Conservation (phyloP, 768 basidiomycete genomes). For the Termitomyces sp. region DNA sequence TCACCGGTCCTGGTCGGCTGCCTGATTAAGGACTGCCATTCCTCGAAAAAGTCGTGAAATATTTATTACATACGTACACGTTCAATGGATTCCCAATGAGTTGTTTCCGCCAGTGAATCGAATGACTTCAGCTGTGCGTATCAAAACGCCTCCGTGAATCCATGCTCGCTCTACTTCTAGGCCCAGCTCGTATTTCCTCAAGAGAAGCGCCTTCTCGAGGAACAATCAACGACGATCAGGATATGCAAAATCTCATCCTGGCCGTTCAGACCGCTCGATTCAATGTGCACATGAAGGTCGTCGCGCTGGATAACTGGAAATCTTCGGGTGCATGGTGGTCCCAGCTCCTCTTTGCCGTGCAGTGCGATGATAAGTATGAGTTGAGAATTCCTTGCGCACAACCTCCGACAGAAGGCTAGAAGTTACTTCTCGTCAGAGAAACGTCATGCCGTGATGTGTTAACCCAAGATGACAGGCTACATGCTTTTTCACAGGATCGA, state of each 20-base stretch:
- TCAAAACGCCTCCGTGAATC: no score
- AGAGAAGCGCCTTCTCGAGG: background rate
- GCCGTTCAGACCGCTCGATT: background rate
- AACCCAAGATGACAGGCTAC: background rate
- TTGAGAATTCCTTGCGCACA: background rate
- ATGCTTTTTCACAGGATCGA: background rate
- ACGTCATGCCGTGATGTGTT: background rate
- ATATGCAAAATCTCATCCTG: background rate
- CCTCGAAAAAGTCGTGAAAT: no score
- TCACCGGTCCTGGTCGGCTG: no score
- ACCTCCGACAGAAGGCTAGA: background rate
- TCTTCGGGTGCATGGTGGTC: background rate
- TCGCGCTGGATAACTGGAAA: background rate
- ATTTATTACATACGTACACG: no score
- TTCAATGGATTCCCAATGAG: no score
- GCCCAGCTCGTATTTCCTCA: background rate
- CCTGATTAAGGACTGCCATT: no score
- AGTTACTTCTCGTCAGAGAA: background rate
- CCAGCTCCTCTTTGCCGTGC: background rate
- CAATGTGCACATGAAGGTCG: background rate
- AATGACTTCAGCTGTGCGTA: no score
- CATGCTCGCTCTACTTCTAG: no score
- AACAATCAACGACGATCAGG: background rate
- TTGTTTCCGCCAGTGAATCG: no score
- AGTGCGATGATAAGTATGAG: background rate